Base-by-base conservation (phyloP, 805 yeast genomes). In the Wickerhamomyces bisporus region DNA sequence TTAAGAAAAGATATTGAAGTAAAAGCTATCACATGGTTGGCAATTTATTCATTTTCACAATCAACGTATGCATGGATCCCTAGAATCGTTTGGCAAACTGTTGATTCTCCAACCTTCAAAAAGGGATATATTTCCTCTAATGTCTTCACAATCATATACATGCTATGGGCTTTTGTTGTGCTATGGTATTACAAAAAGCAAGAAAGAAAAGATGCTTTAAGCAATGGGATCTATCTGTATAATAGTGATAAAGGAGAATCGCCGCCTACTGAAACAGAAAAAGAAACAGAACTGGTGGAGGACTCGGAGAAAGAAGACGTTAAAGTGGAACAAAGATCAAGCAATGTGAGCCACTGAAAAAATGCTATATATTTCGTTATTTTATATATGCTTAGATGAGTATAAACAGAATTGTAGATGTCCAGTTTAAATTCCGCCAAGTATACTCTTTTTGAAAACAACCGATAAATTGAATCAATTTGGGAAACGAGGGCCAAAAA, bases 21-120 rank as follows among this genome's bases (percentile, higher is more conserved):
- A 32, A 64, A 78, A 48, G 74, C 81, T 7, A 70, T 77, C 31
- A 70, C 72, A 4, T 72, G 79, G 71, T 74, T 77, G 43, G 62
- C 72, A 6, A 70, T 73, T 58, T 77, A 78, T 52, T 57, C 76
- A 5, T 66, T 71, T 31, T 29, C 31, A 8, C 31, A 29, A 13
- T 68, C 77, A 6, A 68, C 79, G 2, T 67, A 77, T 23, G 79
- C 81, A 1, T 78, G 81, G 78, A 73, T 70, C 44, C 68, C 80
- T 2, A 66, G 71, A 12, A 48, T 69, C 23, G 66, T 68, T n/a
- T 69, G 70, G 70, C 73, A 70, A 43, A 79, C 84, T 1, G 70
- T 64, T 5, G 81, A 77, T 38, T 68, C 78, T 6, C 85, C 85
- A 21, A 59, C 73, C 28, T 79, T 63, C 52, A 60, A 60, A 32